Percentiles rank a stretch among this genome's conserved stretches.
These are phyloP conservation scores for Exophiala bonariae DNA, from an alignment of 2,329 filamentous ascomycete genomes.

Conservation along the genomic window DNA sequence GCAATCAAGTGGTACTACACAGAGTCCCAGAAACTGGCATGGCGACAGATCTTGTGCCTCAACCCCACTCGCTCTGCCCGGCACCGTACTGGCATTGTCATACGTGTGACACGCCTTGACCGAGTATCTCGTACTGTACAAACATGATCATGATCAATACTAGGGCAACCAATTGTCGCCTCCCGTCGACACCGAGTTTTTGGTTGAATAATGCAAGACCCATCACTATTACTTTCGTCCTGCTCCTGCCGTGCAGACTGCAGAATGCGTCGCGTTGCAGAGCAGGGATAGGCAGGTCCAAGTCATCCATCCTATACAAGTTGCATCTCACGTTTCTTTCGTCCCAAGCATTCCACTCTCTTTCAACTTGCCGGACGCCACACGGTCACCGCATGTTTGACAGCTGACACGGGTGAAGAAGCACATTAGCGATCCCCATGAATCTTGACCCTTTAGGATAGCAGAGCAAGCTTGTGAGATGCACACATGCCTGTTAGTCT, in stretches of 20 bases:
- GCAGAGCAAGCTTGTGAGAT: conserved; percentile 8
- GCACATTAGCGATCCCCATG: conserved; percentile 8
- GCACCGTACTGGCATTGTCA: too few species aligned
- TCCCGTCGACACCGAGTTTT: conserved; percentile 19
- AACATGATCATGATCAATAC: not conserved
- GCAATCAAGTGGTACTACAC: too few species aligned
- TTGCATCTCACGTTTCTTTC: conserved; percentile 2
- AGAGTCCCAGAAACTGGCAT: too few species aligned
- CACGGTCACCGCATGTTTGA: conserved; percentile 24
- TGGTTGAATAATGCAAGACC: conserved; percentile 5
- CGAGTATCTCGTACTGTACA: not conserved
- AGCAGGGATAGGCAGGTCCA: conserved; percentile 3
- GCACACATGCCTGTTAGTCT: not conserved
- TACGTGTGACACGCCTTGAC: not conserved
- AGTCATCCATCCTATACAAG: not conserved
- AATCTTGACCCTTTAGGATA: conserved; percentile 3
- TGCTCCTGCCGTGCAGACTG: conserved; percentile 4
- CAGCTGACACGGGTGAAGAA: conserved; percentile 14
- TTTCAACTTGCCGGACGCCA: conserved; percentile 10
- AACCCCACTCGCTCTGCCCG: too few species aligned
- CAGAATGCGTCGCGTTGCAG: conserved; percentile 14
- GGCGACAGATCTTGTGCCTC: too few species aligned
- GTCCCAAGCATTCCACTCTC: too few species aligned
- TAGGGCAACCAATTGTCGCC: conserved; percentile 6
- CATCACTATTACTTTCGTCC: not conserved